Evolutionary conservation across 1,284 basidiomycete genomes (phyloP).

Genomic region (Schizophyllum amplum): DNA sequence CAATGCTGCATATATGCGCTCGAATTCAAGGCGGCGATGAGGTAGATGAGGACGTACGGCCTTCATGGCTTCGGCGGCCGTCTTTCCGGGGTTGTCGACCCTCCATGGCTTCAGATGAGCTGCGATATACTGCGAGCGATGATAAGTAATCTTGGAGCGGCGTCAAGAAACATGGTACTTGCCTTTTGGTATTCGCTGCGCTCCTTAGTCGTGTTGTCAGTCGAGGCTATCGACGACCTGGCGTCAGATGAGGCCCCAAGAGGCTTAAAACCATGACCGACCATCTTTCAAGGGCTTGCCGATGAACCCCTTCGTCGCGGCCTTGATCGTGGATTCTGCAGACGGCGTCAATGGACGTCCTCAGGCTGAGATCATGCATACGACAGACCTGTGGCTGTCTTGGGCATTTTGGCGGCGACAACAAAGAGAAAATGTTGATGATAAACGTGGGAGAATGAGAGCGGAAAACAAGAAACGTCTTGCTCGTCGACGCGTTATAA

Average conservation of each 20-base stretch:
- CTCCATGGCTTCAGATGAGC: slow-evolving; percentile 46
- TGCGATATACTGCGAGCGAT: slow-evolving; percentile 47
- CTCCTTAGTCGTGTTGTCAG: too few relatives aligned
- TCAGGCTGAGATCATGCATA: background rate
- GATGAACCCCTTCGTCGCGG: slow-evolving; percentile 15
- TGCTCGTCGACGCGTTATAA: background rate
- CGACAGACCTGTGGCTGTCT: background rate
- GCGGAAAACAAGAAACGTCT: background rate
- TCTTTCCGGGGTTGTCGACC: slow-evolving; percentile 38
- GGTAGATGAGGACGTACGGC: slow-evolving; percentile 27
- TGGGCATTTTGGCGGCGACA: background rate
- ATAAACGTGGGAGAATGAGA: background rate
- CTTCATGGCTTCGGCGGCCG: slow-evolving; percentile 42
- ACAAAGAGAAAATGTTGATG: background rate
- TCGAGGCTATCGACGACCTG: too few relatives aligned
- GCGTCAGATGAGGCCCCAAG: too few relatives aligned
- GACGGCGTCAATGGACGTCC: background rate
- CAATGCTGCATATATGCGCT: background rate
- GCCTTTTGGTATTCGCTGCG: too few relatives aligned
- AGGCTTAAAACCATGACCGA: too few relatives aligned
- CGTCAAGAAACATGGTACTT: too few relatives aligned
- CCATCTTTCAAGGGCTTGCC: too few relatives aligned
- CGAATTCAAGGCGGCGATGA: background rate
- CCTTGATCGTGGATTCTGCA: background rate
- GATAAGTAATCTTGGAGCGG: slow-evolving; percentile 42